A percentile compares a stretch with the other conserved stretches of the same genome.
These are phyloP conservation scores for Leccinum subtestaceum DNA, from an alignment of 768 basidiomycete genomes.

Conservation along the genomic window DNA sequence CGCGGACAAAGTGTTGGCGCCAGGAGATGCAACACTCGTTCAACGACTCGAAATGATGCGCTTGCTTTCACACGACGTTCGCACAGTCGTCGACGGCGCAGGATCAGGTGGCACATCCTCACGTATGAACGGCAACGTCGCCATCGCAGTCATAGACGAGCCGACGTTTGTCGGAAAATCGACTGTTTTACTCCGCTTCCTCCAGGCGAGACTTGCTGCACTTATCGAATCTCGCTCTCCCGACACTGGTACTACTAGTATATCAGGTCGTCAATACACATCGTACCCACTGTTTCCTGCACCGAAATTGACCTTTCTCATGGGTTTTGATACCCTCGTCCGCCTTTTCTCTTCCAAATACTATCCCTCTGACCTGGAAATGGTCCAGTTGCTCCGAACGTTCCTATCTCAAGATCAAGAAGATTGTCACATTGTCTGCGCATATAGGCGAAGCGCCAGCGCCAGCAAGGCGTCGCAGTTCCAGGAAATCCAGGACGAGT, in stretches of 20 bases:
- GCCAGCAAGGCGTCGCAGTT: constrained; percentile 6
- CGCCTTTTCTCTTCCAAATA: constrained; percentile 76
- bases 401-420: constrained; percentile 61
- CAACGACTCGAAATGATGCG: constrained; percentile 88
- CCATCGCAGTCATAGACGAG: constrained; percentile 80
- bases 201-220: constrained; percentile 32
- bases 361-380: constrained; percentile 53
- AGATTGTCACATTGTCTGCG: constrained; percentile 64
- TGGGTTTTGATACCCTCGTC: constrained; percentile 84
- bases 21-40: constrained; percentile 67
- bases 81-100: background rate
- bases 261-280: constrained; percentile 10
- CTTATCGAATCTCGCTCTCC: background rate
- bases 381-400: constrained; percentile 51
- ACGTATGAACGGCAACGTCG: constrained; percentile 45
- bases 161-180: constrained; percentile 90
- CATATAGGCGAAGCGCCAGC: constrained; percentile 43
- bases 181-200: constrained; percentile 48
- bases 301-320: constrained; percentile 61
- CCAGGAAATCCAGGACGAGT: constrained; percentile 30
- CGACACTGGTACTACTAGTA: background rate
- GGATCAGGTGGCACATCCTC: background rate
- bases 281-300: constrained; percentile 6
- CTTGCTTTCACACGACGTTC: constrained; percentile 54
- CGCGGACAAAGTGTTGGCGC: constrained; percentile 74